Evolutionary conservation across 2,329 filamentous ascomycete genomes (phyloP), one percentile per base, ranked within the genome.

Genomic region (Penicillium sp.): DNA sequence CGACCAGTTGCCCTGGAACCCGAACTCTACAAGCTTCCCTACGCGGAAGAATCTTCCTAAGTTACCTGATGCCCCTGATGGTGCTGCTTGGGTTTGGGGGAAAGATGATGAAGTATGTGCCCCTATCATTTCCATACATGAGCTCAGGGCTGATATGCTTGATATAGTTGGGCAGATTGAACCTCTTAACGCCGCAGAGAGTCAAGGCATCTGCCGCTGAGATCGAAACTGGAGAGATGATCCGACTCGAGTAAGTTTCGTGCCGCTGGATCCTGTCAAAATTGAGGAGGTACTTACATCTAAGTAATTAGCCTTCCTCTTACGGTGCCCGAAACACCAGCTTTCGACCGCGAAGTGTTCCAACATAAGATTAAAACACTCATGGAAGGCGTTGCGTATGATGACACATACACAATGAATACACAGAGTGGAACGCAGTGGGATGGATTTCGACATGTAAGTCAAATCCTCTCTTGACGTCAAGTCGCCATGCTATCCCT

Each of bases 31-130:
- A 14, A 76, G 68, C 14, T 83, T 86, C 48, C 83, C 83, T 0
- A 76, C 76, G 1, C 73, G 81, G 13, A 78, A 79, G 49, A 78
- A 85, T 47, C 72, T 86, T 4, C 81, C 82, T 18, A 62, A 69
- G 18, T 75, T 85, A 36, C 70, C 77, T 1, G 79, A 78, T 32
- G 81, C 81, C 2, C 83, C 83, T 0, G 72, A 80, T 16, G 81
- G 76, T 27, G 82, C 83, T 16, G 82, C 83, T 16, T 86, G 83
- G 83, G 79, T 84, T 24, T 86, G 83, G 83, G 83, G 83, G 11
- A 73, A 81, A 39, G 74, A 83, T 64, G 83, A 84, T 60, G 71
- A 77, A 59, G 77, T 83, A 9, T n/a, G 46, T 34, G 3, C 10
- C 13, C 11, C 14, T 27, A 3, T 14, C 9, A 34, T 16, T 27